Evolutionary conservation across 805 yeast species (phyloP), one percentile per base, ranked within the genome.

Genomic region (Schwanniomyces yamadae): DNA sequence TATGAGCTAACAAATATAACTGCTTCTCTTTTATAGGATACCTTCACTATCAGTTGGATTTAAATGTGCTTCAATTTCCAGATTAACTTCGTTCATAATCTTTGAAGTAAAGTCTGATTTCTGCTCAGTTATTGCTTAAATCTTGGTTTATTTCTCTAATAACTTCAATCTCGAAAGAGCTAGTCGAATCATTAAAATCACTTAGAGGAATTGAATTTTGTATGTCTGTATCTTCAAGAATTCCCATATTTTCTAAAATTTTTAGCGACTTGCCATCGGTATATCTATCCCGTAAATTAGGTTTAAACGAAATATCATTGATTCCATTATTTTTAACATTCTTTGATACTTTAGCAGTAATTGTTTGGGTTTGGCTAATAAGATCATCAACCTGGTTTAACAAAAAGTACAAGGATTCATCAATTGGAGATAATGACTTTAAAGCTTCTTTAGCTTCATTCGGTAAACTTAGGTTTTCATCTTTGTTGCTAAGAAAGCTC

Each of bases 321-420:
- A 56, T 32, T n/a, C 43, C 43, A 27, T 28, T 28, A 32, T 62
- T 33, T 45, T 47, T 22, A 21, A 48, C 56, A 37, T 54, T 57
- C 8, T 44, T 41, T 11, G 50, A 44, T 13, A 65, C 35, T 53
- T 56, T 56, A 20, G 35, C 35, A 26, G 55, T 50, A 9, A 68
- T 45, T 10, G 34, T 40, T n/a, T 47, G 52, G 1, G 59, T 51
- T 34, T 63, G 62, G 5, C 35, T 43, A 5, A 65, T 51, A 39
- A 67, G 55, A n/a, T 53, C 67, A 22, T 63, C 59, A 6, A 68
- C 69, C 44, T 75, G 77, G 14, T 60, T 56, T 6, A 73, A 45
- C 23, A 75, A 43, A 41, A 70, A 75, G 45, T 64, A 61, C 9
- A 75, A 48, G 5, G 72, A 68, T 37, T 75, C 79, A 36, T 69